Base-by-base conservation (phyloP, 176 grass and related monocot species). In the Bromus sterilis region DNA sequence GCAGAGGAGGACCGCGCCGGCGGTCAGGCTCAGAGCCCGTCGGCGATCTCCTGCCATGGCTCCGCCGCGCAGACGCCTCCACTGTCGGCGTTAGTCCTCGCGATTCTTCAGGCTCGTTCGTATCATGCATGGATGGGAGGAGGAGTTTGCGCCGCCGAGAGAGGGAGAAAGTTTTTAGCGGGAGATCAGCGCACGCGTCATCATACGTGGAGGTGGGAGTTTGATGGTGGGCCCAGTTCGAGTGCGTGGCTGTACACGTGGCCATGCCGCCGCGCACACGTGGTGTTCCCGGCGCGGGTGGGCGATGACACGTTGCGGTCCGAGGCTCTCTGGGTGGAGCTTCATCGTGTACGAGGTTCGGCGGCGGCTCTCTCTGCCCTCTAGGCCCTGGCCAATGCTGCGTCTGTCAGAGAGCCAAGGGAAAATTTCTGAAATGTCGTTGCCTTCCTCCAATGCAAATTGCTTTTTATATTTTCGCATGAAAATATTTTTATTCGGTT, bases 1-100 rank as follows among this genome's bases (percentile, higher is more conserved):
- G 59, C 72, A 76, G 25, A 93, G 59, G 10, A 92, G 16, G 2
- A 57, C 32, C 35, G 62, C 10, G 66, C 51, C 68, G 6, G 42
- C 53, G 32, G 88, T 5, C 30, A 41, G 24, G 13, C 84, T 21
- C 36, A 48, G 32, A 44, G 74, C 65, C n/a, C 53, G n/a, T n/a
- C n/a, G 46, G 71, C 32, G 16, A n/a, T 55, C 37, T 36, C 16
- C 46, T 28, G 21, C 58, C 85, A 85, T 87, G 23, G 48, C 44
- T 46, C n/a, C n/a, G n/a, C n/a, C 58, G 14, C 43, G 43, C 43
- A 46, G 43, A 21, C 4, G 4, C 48, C 16, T 6, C 4, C 16
- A 1, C 60, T 37, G 5, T 36, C 34, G 11, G 11, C 21, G 65
- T 14, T 13, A 2, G 6, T 42, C 2, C 26, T 43, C 63, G 10